phyloP scores from a whole-genome alignment of 2,329 filamentous ascomycete species.

The Penicillium sp. region DNA sequence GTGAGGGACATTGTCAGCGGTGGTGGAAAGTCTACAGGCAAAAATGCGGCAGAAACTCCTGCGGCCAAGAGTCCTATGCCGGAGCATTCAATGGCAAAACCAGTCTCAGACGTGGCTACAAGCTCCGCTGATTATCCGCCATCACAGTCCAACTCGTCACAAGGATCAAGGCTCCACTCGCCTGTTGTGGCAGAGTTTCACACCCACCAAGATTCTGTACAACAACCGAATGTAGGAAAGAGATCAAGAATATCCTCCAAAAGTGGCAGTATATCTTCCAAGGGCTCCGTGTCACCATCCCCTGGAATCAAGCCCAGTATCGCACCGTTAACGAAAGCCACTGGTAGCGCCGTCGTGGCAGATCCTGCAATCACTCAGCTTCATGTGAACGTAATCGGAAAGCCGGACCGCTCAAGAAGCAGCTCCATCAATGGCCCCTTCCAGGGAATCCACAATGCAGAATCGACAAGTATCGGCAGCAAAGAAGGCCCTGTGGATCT shows the following conservation, averaged over 20 bases:
- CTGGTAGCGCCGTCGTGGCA: constrained; percentile 33
- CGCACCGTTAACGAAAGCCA: constrained; percentile 34
- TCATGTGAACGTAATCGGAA: constrained; percentile 37
- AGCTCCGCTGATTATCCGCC: constrained; percentile 21
- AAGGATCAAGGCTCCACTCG: constrained; percentile 38
- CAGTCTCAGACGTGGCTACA: constrained; percentile 21
- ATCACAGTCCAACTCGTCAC: constrained; percentile 30
- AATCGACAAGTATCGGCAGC: constrained; percentile 27
- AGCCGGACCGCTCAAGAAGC: constrained; percentile 25
- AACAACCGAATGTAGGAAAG: constrained; percentile 24
- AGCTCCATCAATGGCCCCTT: constrained; percentile 31
- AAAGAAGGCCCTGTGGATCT: constrained; percentile 28
- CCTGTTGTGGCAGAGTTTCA: constrained; percentile 33
- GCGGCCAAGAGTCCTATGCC: constrained; percentile 25
- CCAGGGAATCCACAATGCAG: constrained; percentile 29
- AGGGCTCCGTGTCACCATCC: constrained; percentile 37
- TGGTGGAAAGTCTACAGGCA: constrained; percentile 31
- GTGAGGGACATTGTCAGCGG: constrained; percentile 53
- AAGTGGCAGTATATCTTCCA: constrained; percentile 41
- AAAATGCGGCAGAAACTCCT: constrained; percentile 22
- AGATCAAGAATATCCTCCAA: constrained; percentile 42
- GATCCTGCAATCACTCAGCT: constrained; percentile 48
- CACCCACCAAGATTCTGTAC: constrained; percentile 25
- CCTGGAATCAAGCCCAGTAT: constrained; percentile 38
- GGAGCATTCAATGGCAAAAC: constrained; percentile 26